These are phyloP conservation scores for Ballota nigra DNA, from an alignment of 257 asterid genomes.

Conservation along the genomic window DNA sequence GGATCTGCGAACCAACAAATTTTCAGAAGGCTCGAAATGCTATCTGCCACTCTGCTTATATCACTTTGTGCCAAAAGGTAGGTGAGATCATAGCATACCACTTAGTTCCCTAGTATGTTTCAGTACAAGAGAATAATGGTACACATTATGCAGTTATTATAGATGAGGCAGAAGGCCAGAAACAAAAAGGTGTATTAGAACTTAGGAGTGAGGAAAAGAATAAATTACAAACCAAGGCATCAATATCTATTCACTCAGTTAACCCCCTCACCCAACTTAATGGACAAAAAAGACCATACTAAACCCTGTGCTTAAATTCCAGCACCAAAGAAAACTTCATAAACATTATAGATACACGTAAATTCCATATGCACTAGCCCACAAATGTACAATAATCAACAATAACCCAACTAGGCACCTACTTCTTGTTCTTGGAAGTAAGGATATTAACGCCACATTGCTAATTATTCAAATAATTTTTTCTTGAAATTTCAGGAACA, in stretches of 20 bases:
- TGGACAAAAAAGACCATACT: conserved; percentile 8
- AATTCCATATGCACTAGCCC: neutral
- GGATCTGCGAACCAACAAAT: neutral
- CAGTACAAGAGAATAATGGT: neutral
- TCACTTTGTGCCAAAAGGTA: neutral
- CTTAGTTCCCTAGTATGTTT: neutral
- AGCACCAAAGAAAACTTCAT: neutral
- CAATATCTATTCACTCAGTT: neutral
- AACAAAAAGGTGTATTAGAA: neutral
- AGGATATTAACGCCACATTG: too few species aligned
- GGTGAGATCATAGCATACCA: neutral
- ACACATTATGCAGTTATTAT: neutral
- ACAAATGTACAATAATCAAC: neutral
- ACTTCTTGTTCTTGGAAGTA: neutral
- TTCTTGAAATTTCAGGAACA: neutral
- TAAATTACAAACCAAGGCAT: neutral
- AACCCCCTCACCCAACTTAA: neutral
- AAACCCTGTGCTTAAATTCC: neutral
- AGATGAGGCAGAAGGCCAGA: neutral
- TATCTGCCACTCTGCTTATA: neutral
- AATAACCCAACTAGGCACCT: too few species aligned
- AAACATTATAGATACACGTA: neutral
- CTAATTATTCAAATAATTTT: neutral
- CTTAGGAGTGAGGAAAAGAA: neutral
- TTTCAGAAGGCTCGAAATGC: neutral